Evolutionary conservation across 305 asterid genomes (phyloP), one percentile per base, ranked within the genome.

Genomic region (Plantago coronopus): DNA sequence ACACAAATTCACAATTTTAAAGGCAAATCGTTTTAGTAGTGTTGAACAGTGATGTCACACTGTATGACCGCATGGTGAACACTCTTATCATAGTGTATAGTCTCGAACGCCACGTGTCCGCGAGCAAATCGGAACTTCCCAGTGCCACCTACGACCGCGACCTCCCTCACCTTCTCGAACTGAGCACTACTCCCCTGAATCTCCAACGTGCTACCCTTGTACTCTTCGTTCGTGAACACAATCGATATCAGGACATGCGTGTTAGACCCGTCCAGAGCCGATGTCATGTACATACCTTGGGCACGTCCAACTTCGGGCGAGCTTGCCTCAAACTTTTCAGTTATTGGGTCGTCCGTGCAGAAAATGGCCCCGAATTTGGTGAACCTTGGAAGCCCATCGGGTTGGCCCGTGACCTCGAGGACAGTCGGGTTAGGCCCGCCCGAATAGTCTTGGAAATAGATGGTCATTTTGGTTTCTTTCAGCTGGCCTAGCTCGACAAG

Each of bases 381-480:
- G 65, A 72, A 72, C 1, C 48, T 48, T 10, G 48, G 48, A 7
- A 17, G 31, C 25, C 48, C 66, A 0, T 62, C 57, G 38, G 44
- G 22, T 3, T 43, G 55, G 48, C 48, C 57, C 7, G 56, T 58
- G 17, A 71, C 48, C 11, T 64, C 67, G 11, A 64, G 54, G 14
- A 71, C 70, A 8, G 74, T 63, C 31, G 74, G 60, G 42, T 71
- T 71, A 3, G 73, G 61, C 10, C 80, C 74, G 17, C 74, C 74
- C 1, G 59, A 61, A 47, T 44, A 66, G 31, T 61, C 73, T 57
- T 67, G 70, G 55, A 72, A 72, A 54, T 57, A 58, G 3, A 68
- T 17, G 31, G 74, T 58, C 72, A 71, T 67, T 44, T 63, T 71
- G 40, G 80, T 71, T 65, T 68, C 77, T 62, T 68, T 75, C 17